Base-by-base conservation (phyloP, 1,284 basidiomycete species). In the Meripilus lineatus region DNA sequence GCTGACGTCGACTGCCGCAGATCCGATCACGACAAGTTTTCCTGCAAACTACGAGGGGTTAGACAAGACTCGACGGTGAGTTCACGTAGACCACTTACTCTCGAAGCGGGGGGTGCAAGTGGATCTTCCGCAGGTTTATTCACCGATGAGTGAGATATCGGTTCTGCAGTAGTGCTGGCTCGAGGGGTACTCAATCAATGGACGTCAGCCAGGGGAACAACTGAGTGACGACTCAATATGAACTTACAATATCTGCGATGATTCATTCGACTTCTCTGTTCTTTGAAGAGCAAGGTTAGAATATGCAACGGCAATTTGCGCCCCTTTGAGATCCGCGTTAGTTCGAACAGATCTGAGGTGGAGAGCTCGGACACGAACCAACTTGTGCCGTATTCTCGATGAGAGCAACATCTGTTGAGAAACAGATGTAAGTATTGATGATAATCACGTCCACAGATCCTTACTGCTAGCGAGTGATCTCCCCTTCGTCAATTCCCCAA, bases 301-400 rank as follows among this genome's bases (percentile, higher is more conserved):
- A 55, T 93, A 86, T 57, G 89, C 78, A 8, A 79, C 73, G 1
- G 95, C 93, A 48, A 98, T 89, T 55, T 82, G 72, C 1, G 88
- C 80, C 38, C 85, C 86, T 89, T n/a, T n/a, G n/a, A n/a, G n/a
- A n/a, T n/a, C n/a, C n/a, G n/a, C n/a, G n/a, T n/a, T n/a, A n/a
- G n/a, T n/a, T n/a, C n/a, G n/a, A n/a, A n/a, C n/a, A n/a, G n/a
- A n/a, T n/a, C n/a, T n/a, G n/a, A n/a, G n/a, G n/a, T n/a, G n/a
- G n/a, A n/a, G n/a, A n/a, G 33, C 14, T 26, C 34, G 3, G 23
- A 49, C 11, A 65, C 76, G 60, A 65, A 75, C 93, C 94, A 38
- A 94, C 74, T 21, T 77, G 67, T 15, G 93, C 92, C n/a, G 94
- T 94, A 61, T 97, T 98, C 65, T 89, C 79, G 32, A 99, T 80